Evolutionary conservation across 768 basidiomycete genomes (phyloP).

Genomic region (Termitomyces sp.): DNA sequence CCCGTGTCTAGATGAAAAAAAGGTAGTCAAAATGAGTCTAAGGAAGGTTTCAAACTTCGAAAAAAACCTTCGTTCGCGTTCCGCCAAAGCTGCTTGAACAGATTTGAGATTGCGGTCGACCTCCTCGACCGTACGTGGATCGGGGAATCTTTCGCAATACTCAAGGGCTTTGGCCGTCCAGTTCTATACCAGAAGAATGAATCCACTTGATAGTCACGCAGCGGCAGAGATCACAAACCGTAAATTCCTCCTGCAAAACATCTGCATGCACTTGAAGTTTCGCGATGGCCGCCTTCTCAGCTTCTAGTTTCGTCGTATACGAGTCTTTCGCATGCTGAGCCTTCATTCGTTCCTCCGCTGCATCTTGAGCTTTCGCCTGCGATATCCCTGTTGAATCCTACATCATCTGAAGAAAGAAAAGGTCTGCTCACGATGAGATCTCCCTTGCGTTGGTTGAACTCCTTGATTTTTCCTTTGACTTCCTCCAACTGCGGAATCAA

Average conservation of each 20-base stretch:
- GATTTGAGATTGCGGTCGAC: slow-evolving; percentile 63
- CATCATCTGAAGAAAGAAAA: not conserved
- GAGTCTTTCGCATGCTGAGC: slow-evolving; percentile 46
- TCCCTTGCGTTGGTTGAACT: slow-evolving; percentile 42
- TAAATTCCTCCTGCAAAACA: slow-evolving; percentile 58
- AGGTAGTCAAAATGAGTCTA: slow-evolving; percentile 3
- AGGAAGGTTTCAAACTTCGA: not conserved
- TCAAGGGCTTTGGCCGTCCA: slow-evolving; percentile 65
- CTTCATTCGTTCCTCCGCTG: slow-evolving; percentile 43
- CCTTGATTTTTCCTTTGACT: slow-evolving; percentile 45
- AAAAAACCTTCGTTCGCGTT: slow-evolving; percentile 59
- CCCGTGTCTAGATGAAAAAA: slow-evolving; percentile 51
- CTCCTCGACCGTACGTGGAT: slow-evolving; percentile 51
- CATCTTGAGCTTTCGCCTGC: slow-evolving; percentile 48
- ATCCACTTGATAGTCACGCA: not conserved
- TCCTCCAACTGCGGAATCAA: slow-evolving; percentile 40
- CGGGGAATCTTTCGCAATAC: slow-evolving; percentile 54
- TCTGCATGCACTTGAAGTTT: slow-evolving; percentile 42
- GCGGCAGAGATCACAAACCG: slow-evolving; percentile 32
- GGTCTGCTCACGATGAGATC: slow-evolving; percentile 39
- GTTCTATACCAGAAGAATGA: slow-evolving; percentile 28
- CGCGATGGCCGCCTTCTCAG: slow-evolving; percentile 43
- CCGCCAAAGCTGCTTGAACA: slow-evolving; percentile 58
- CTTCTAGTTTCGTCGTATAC: slow-evolving; percentile 49
- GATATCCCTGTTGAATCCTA: not conserved